A percentile compares a stretch with the other conserved stretches of the same genome.
These are phyloP conservation scores for Ochetophila trinervis DNA, from an alignment of 306 rosid genomes.

Conservation along the genomic window DNA sequence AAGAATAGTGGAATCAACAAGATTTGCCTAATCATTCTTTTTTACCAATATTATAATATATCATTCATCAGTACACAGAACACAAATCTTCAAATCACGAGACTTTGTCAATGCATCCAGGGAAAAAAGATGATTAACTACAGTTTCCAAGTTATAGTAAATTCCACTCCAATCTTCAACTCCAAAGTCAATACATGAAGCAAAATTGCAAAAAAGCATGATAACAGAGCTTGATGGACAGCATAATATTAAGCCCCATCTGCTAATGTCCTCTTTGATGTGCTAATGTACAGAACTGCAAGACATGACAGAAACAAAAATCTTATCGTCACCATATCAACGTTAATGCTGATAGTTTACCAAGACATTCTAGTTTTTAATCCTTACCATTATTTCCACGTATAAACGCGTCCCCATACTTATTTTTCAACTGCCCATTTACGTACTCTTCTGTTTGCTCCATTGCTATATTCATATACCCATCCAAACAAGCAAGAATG, in stretches of 20 bases:
- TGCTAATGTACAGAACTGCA: conserved; percentile 93
- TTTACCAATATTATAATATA: too few relatives aligned
- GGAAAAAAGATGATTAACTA: neutral
- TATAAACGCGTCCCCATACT: conserved; percentile 93
- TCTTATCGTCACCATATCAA: conserved; percentile 4
- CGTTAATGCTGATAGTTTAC: neutral
- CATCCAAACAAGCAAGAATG: conserved; percentile 94
- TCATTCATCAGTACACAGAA: too few relatives aligned
- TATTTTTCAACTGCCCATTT: conserved; percentile 89
- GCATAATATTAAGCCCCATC: conserved; percentile 59
- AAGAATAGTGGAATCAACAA: too few relatives aligned
- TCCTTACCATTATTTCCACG: conserved; percentile 82
- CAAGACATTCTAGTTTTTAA: neutral
- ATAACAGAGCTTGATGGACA: neutral
- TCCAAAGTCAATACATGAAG: conserved; percentile 13
- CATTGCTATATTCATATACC: conserved; percentile 99
- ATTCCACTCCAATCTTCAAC: neutral
- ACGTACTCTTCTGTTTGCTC: conserved; percentile 98
- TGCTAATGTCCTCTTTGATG: conserved; percentile 82
- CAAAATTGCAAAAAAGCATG: neutral
- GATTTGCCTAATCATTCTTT: too few relatives aligned
- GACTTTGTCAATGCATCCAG: too few relatives aligned
- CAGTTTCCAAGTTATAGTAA: neutral
- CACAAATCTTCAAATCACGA: too few relatives aligned
- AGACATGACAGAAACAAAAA: conserved; percentile 6